Evolutionary conservation across 1,284 basidiomycete species (phyloP).

Genomic region (Apiotrichum akiyoshidainum): DNA sequence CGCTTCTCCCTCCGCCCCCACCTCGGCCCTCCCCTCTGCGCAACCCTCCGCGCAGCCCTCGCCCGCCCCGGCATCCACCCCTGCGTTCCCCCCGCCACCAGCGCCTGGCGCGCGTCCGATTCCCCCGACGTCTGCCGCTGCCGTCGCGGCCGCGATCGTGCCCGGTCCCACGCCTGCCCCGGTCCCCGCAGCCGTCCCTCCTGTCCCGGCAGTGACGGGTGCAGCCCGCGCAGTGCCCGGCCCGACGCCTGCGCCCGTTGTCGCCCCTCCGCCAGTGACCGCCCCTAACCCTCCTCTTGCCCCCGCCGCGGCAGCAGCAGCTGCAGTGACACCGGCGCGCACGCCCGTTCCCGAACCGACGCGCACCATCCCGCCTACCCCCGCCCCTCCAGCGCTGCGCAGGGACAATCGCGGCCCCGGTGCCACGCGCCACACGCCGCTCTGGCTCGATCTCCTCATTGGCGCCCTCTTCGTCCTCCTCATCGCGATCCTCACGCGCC

Average conservation of each 20-base stretch:
- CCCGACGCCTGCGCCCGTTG: background rate
- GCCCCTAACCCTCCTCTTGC: background rate
- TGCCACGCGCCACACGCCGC: constrained; percentile 1
- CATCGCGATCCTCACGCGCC: constrained; percentile 12
- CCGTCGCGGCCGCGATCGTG: background rate
- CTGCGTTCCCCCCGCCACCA: background rate
- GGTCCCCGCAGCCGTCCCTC: background rate
- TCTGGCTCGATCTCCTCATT: constrained; percentile 23
- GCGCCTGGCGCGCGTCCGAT: background rate
- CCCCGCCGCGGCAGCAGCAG: background rate
- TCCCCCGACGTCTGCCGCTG: background rate
- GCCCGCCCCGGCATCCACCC: background rate
- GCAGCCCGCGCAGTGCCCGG: too few relatives aligned
- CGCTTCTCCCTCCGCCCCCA: background rate
- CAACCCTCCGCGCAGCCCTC: background rate
- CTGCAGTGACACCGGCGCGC: background rate
- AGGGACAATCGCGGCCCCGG: background rate
- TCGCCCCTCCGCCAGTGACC: background rate
- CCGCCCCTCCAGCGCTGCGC: too few relatives aligned
- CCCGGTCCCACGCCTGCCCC: background rate
- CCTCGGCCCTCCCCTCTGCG: background rate
- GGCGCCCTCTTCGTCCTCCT: constrained; percentile 43
- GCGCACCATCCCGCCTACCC: background rate
- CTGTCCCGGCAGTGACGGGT: too few relatives aligned
- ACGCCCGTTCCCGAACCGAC: background rate